Evolutionary conservation across 495 filamentous ascomycete genomes (phyloP), one percentile per base, ranked within the genome.

Genomic region (Massariosphaeria phaeospora): DNA sequence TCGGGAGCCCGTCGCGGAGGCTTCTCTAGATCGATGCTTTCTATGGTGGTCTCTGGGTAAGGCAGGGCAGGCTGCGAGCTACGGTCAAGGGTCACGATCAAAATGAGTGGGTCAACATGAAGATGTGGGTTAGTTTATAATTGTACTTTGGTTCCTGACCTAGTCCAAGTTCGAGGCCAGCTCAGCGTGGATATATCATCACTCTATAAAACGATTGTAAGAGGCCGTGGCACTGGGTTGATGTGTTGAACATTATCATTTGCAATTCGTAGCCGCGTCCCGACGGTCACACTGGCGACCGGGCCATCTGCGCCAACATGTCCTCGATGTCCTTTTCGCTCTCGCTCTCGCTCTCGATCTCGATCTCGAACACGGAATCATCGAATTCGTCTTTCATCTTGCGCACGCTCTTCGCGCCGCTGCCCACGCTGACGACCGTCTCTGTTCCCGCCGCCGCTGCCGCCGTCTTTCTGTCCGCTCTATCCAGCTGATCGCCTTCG

Each of bases 331-430:
- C 48, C 38, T 52, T 52, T 4, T 52, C 48, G 3, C 35, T 13
- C 2, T 11, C 11, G 23, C 11, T 20, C 18, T 31, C 38, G 2
- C 41, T 10, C 23, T 12, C 20, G 18, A 12, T 8, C 42, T 40
- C 38, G 15, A 38, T 38, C 39, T 21, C 3, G n/a, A n/a, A n/a
- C 8, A 49, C 25, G 2, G 51, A 38, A 49, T 57, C 47, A 4
- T 40, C 48, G 47, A 51, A 58, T 30, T 58, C 55, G 42, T 52
- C 55, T 21, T 30, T 29, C 17, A 46, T 11, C 40, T 58, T 58
- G 47, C 27, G 51, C 29, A n/a, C n/a, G 29, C 23, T 9, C 3
- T 1, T 6, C 8, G 13, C 8, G 25, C 25, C 26, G 25, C 12
- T 49, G 10, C 42, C 43, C 3, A 25, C 10, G 10, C 11, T 27